Conservation (phyloP, 1,284 basidiomycete genomes). For the Irpex rosettiformis region DNA sequence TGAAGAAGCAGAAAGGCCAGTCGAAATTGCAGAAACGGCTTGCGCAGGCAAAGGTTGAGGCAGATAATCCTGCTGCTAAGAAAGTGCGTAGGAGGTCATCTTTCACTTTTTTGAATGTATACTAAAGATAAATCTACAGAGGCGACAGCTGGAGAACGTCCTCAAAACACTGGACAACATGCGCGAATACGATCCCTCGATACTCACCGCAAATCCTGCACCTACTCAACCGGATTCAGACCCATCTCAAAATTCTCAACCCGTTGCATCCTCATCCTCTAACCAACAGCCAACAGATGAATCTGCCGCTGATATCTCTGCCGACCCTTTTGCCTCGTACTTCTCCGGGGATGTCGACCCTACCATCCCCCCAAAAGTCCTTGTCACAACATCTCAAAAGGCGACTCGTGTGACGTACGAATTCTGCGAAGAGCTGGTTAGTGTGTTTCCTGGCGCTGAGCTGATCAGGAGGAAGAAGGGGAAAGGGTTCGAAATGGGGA, state of each 20-base stretch:
- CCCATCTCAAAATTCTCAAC: constrained; percentile 29
- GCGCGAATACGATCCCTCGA: constrained; percentile 85
- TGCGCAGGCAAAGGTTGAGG: constrained; percentile 69
- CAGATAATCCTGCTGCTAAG: constrained; percentile 65
- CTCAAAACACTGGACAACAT: constrained; percentile 94
- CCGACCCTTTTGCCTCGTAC: constrained; percentile 71
- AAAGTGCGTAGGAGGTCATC: constrained; percentile 46
- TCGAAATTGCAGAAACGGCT: constrained; percentile 80
- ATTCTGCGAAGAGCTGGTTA: constrained; percentile 90
- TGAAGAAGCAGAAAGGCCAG: constrained; percentile 78
- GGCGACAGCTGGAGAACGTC: constrained; percentile 80
- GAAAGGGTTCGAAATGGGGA: constrained; percentile 90
- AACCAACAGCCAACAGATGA: constrained; percentile 44
- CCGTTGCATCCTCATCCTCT: constrained; percentile 19
- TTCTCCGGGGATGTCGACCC: constrained; percentile 65
- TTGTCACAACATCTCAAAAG: constrained; percentile 89
- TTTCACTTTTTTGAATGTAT: background rate
- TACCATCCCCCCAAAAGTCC: constrained; percentile 73
- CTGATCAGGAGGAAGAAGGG: constrained; percentile 90
- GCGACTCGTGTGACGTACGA: constrained; percentile 82
- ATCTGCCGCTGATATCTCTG: constrained; percentile 61
- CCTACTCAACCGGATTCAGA: constrained; percentile 35
- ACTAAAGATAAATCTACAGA: constrained; percentile 39
- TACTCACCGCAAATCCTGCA: constrained; percentile 70
- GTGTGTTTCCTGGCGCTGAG: constrained; percentile 93